These are phyloP conservation scores for Aristolochia fimbriata DNA, from an alignment of 164 flowering plant genomes.

Conservation along the genomic window DNA sequence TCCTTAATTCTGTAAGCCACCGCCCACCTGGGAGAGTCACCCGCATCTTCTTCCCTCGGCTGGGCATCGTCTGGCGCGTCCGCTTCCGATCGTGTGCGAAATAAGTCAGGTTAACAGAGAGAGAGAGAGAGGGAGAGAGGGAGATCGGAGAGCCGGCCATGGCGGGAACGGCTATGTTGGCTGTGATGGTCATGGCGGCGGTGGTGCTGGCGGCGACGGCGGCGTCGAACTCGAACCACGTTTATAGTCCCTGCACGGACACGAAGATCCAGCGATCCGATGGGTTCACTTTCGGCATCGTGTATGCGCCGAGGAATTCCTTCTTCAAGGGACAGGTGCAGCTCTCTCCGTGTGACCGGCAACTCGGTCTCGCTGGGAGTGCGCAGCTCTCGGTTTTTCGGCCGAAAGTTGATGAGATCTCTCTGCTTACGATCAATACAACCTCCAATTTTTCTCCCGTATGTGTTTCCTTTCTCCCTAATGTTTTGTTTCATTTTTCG, in stretches of 20 bases:
- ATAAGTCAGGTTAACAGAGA: too few relatives aligned
- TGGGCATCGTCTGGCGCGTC: too few relatives aligned
- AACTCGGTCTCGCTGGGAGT: slow-evolving; percentile 41
- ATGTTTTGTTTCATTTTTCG: neutral
- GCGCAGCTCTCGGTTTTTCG: slow-evolving; percentile 67
- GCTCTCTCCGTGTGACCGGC: slow-evolving; percentile 78
- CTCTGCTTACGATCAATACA: slow-evolving; percentile 82
- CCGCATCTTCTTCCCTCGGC: too few relatives aligned
- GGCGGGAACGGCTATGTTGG: too few relatives aligned
- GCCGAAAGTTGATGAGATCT: slow-evolving; percentile 93
- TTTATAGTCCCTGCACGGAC: slow-evolving; percentile 48
- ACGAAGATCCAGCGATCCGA: slow-evolving; percentile 50
- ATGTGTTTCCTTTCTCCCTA: slow-evolving; percentile 1
- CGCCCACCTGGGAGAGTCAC: too few relatives aligned
- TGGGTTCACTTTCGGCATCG: slow-evolving; percentile 87
- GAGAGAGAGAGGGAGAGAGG: too few relatives aligned
- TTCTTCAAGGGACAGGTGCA: slow-evolving; percentile 34
- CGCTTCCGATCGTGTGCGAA: too few relatives aligned
- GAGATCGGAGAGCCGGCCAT: too few relatives aligned
- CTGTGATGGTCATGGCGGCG: neutral
- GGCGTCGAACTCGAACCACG: slow-evolving; percentile 32
- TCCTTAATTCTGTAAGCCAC: too few relatives aligned
- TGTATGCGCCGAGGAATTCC: slow-evolving; percentile 32
- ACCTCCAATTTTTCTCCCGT: slow-evolving; percentile 53
- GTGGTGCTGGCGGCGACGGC: slow-evolving; percentile 1